Evolutionary conservation across 164 flowering plant species (phyloP).

Genomic region (Saururus chinensis): DNA sequence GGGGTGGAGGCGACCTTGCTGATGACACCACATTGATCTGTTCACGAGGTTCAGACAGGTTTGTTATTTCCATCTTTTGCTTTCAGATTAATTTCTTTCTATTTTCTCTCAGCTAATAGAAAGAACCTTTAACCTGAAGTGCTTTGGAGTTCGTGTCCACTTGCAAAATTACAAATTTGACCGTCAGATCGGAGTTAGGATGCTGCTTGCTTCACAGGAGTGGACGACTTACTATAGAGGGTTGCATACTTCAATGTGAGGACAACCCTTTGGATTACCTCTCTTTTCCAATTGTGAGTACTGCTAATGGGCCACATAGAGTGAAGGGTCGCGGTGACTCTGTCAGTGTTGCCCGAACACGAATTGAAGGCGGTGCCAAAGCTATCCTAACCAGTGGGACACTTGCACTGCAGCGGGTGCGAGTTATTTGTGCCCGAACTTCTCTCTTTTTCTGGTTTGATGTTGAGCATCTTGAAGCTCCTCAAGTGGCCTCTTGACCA

Average conservation of each 20-base stretch:
- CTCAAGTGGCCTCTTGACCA: conserved; percentile 1
- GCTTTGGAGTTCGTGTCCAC: conserved; percentile 86
- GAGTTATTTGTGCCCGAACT: conserved; percentile 74
- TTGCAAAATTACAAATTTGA: conserved; percentile 79
- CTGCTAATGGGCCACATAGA: conserved; percentile 32
- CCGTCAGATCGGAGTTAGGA: conserved; percentile 89
- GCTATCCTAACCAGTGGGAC: conserved; percentile 77
- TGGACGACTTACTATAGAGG: conserved; percentile 81
- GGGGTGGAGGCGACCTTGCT: conserved; percentile 87
- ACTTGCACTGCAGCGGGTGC: conserved; percentile 68
- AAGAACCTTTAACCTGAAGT: conserved; percentile 17
- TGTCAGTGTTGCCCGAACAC: conserved; percentile 64
- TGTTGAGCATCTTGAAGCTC: conserved; percentile 34
- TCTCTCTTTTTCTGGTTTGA: conserved; percentile 89
- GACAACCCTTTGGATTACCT: conserved; percentile 76
- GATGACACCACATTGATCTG: conserved; percentile 79
- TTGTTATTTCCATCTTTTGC: conserved; percentile 6
- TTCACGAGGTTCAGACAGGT: conserved; percentile 95
- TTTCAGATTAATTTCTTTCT: neutral
- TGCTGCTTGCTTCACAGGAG: conserved; percentile 95
- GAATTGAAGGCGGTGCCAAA: conserved; percentile 93
- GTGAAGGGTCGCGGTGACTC: conserved; percentile 30
- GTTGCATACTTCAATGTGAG: conserved; percentile 87
- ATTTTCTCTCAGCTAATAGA: neutral
- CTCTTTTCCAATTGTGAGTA: conserved; percentile 82